phyloP scores from a whole-genome alignment of 805 yeast genomes.

The Debaryomyces maramus region DNA sequence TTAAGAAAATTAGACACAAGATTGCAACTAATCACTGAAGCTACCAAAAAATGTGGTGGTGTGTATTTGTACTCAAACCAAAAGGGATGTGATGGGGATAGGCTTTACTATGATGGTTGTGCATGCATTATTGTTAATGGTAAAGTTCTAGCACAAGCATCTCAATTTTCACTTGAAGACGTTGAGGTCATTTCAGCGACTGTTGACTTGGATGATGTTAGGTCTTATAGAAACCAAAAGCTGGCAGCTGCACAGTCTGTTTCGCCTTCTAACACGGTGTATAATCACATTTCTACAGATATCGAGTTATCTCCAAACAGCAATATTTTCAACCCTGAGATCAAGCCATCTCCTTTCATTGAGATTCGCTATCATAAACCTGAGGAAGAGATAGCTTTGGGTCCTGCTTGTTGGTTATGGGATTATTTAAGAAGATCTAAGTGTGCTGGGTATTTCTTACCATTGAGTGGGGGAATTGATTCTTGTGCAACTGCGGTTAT shows the following conservation, averaged over 20 bases:
- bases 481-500: constrained; percentile 96
- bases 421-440: constrained; percentile 90
- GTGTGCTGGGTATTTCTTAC: constrained; percentile 89
- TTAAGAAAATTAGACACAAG: constrained; percentile 85
- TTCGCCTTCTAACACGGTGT: constrained; percentile 27
- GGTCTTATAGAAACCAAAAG: constrained; percentile 73
- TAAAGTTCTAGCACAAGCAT: constrained; percentile 85
- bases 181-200: constrained; percentile 97
- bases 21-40: constrained; percentile 81
- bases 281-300: constrained; percentile 59
- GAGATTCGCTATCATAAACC: constrained; percentile 70
- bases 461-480: constrained; percentile 96
- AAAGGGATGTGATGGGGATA: constrained; percentile 97
- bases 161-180: constrained; percentile 85
- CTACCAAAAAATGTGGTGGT: constrained; percentile 96
- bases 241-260: constrained; percentile 78
- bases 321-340: constrained; percentile 57
- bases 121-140: constrained; percentile 94
- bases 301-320: constrained; percentile 65
- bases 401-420: constrained; percentile 99
- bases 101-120: constrained; percentile 95
- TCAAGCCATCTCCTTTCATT: constrained; percentile 56
- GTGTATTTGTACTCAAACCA: constrained; percentile 92
- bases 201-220: constrained; percentile 86
- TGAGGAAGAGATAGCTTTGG: constrained; percentile 94